Evolutionary conservation across 495 filamentous ascomycete species (phyloP).

Genomic region (Penicillium manginii): DNA sequence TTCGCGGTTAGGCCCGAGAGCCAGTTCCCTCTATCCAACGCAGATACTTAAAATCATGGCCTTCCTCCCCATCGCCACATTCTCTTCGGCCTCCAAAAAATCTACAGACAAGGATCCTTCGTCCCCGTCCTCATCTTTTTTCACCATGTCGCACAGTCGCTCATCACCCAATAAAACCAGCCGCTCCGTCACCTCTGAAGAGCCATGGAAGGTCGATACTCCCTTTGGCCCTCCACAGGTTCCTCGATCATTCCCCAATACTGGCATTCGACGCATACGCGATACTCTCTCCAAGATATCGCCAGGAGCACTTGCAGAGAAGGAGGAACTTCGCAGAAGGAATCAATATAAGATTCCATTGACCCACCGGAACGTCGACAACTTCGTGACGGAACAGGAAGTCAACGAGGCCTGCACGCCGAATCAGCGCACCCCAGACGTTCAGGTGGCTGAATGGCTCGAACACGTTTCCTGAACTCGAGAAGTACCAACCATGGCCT

Average conservation of each 20-base stretch:
- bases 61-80: neutral
- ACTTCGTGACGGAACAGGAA: conserved; percentile 45
- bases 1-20: conserved; percentile 7
- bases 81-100: neutral
- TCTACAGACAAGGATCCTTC: neutral
- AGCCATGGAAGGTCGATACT: conserved; percentile 40
- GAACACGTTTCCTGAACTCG: conserved; percentile 55
- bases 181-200: conserved; percentile 35
- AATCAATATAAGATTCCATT: conserved; percentile 46
- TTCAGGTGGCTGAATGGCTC: conserved; percentile 73
- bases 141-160: conserved; percentile 35
- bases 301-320: conserved; percentile 42
- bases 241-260: conserved; percentile 30
- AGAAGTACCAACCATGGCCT: neutral
- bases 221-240: conserved; percentile 47
- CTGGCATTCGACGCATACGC: conserved; percentile 43
- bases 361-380: conserved; percentile 50
- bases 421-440: conserved; percentile 57
- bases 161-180: conserved; percentile 30
- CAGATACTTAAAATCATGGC: conserved; percentile 8
- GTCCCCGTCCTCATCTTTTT: neutral
- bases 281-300: conserved; percentile 43
- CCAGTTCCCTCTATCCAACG: conserved; percentile 7
- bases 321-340: conserved; percentile 45
- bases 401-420: conserved; percentile 60